Base-by-base conservation (phyloP, 345 rosid genomes). In the Dimocarpus longan region DNA sequence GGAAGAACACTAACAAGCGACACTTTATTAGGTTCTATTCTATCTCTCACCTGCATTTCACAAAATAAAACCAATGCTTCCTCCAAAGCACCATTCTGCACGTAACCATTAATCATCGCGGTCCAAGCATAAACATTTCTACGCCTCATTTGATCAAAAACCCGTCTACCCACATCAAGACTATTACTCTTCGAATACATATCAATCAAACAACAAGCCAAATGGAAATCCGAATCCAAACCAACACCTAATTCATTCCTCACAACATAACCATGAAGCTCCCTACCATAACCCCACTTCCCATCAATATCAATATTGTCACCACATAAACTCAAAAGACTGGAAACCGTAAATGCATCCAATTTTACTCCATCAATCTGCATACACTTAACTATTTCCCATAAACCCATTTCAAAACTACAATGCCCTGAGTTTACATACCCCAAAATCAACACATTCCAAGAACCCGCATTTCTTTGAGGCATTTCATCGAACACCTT, bases 81-180 rank as follows among this genome's bases (percentile, higher is more conserved):
- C 64, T 81, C 92, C 11, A 84, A 72, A 42, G 68, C 76, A 43
- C 88, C 89, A 73, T 81, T 83, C 76, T 76, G 82, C 70, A 85
- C 87, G 66, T 80, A 85, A 15, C 97, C 91, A 82, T 81, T 91
- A 39, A 91, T 82, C 91, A 92, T 89, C 37, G 91, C 90, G 5
- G 97, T 92, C 94, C 93, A 91, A 70, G 84, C 82, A 71, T 81
- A 83, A 64, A 91, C 89, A 79, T 88, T 92, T 74, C 82, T 87
- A 48, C 26, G 40, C 46, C 79, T 62, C 89, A 88, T 82, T 60
- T 50, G 76, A 60, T 88, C 86, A 82, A 91, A 91, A 13, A 85
- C 83, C 66, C 78, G 79, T 60, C 85, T 89, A 66, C 82, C 86
- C 6, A 42, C 8, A 46, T 43, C 80, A 56, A 83, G 76, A 64